Conservation (phyloP, 805 yeast species). For the Cyberlindnera lachancei region DNA sequence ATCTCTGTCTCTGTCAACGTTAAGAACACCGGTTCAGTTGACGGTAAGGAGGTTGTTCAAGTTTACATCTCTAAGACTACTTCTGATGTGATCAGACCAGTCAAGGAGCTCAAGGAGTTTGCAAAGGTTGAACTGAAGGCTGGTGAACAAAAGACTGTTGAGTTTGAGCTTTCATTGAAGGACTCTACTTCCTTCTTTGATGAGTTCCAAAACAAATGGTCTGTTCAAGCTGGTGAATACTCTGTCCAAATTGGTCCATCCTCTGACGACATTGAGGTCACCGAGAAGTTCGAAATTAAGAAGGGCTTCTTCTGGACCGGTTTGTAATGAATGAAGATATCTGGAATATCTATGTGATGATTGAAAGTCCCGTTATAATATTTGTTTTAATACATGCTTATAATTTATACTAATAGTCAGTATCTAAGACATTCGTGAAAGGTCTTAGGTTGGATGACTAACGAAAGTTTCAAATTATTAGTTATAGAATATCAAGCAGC, state of each 20-base stretch:
- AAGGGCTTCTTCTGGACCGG: conserved; percentile 21
- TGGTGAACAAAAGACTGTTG: conserved; percentile 34
- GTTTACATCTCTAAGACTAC: conserved; percentile 36
- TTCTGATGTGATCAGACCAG: conserved; percentile 38
- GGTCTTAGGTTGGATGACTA: too few relatives aligned
- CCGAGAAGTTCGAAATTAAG: conserved; percentile 17
- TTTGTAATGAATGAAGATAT: too few relatives aligned
- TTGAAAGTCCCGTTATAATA: too few relatives aligned
- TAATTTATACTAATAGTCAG: too few relatives aligned
- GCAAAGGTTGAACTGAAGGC: conserved; percentile 39
- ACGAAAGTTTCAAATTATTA: too few relatives aligned
- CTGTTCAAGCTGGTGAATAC: conserved; percentile 43
- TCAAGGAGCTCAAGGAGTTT: conserved; percentile 55
- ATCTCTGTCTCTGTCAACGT: conserved; percentile 31
- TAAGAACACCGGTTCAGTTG: conserved; percentile 38
- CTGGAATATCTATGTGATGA: too few relatives aligned
- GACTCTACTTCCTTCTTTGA: conserved; percentile 50
- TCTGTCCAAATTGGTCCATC: conserved; percentile 40
- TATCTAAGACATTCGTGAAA: too few relatives aligned
- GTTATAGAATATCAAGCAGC: too few relatives aligned
- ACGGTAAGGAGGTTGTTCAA: conserved; percentile 52
- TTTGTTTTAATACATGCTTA: too few relatives aligned
- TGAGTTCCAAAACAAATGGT: conserved; percentile 41
- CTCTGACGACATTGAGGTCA: conserved; percentile 24
- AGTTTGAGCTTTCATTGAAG: conserved; percentile 33